Conservation (phyloP, 164 flowering plant genomes). For the Platanus orientalis region DNA sequence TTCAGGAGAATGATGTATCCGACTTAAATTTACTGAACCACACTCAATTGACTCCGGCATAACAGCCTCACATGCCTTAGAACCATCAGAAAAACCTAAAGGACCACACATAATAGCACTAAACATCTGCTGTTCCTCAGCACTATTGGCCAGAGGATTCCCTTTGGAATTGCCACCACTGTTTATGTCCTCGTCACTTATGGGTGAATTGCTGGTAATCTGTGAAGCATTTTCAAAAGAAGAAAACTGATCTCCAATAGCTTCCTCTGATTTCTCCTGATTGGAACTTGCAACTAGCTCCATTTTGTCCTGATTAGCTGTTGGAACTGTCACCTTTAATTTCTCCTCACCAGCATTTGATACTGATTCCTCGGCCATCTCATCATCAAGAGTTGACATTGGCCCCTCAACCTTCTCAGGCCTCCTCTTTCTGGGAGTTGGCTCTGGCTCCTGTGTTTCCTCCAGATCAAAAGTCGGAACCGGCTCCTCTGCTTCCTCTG, state of each 20-base stretch:
- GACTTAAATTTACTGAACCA: conserved; percentile 63
- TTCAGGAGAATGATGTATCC: conserved; percentile 93
- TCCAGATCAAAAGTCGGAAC: conserved; percentile 2
- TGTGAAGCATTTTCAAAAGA: conserved; percentile 9
- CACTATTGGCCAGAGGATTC: conserved; percentile 4
- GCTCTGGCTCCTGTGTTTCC: conserved; percentile 5
- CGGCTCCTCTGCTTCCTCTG: conserved; percentile 5
- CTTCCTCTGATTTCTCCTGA: conserved; percentile 6
- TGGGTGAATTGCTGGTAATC: not conserved
- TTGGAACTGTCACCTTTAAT: not conserved
- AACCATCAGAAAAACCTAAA: conserved; percentile 29
- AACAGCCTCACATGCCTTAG: conserved; percentile 44
- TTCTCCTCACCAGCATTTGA: not conserved
- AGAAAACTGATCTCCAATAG: not conserved
- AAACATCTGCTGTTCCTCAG: conserved; percentile 1
- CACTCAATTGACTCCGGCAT: conserved; percentile 58
- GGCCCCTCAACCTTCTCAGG: not conserved
- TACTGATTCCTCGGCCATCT: not conserved
- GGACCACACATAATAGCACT: conserved; percentile 19
- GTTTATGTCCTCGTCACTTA: not conserved
- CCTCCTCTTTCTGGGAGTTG: conserved; percentile 1
- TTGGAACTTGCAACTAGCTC: not conserved
- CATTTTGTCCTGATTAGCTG: not conserved
- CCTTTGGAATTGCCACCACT: not conserved
- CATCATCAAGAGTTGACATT: not conserved